These are phyloP conservation scores for Paraconiothyrium sp. DNA, from an alignment of 2,329 filamentous ascomycete species.

Conservation along the genomic window DNA sequence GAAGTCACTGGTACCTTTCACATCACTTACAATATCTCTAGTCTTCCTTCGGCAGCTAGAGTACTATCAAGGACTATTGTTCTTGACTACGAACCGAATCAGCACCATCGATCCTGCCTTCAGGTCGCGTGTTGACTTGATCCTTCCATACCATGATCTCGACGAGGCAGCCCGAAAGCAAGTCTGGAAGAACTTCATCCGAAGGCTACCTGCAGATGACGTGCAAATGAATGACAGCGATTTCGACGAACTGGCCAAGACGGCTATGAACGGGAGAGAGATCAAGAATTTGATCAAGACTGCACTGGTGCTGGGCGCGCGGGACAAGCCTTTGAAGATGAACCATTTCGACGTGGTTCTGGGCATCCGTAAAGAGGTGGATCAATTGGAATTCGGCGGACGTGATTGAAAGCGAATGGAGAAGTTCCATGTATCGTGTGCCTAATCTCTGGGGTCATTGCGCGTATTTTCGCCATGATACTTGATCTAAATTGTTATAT, in stretches of 20 bases:
- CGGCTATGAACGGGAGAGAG: conserved; percentile 4
- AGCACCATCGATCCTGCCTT: conserved; percentile 30
- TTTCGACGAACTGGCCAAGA: conserved; percentile 7
- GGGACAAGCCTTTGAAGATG: conserved; percentile 1
- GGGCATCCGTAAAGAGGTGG: conserved; percentile 4
- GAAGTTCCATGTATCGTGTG: no score
- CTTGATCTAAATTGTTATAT: no score
- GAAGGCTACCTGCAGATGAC: neutral
- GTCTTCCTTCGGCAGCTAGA: conserved; percentile 33
- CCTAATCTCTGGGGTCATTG: no score
- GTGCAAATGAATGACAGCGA: conserved; percentile 2
- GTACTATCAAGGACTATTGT: conserved; percentile 32
- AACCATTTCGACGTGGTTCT: conserved; percentile 2
- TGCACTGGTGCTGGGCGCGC: conserved; percentile 1
- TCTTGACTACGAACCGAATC: conserved; percentile 35
- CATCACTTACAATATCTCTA: conserved; percentile 28
- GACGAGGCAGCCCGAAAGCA: conserved; percentile 14
- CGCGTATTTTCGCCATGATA: no score
- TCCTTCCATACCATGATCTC: conserved; percentile 11
- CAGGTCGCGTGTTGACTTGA: conserved; percentile 27
- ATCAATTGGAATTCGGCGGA: conserved; percentile 1
- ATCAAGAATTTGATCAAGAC: conserved; percentile 15
- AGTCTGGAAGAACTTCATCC: conserved; percentile 19
- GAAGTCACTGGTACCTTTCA: conserved; percentile 29
- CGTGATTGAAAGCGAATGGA: neutral